Base-by-base conservation (phyloP, 768 basidiomycete species). In the Nidula microcarpa region DNA sequence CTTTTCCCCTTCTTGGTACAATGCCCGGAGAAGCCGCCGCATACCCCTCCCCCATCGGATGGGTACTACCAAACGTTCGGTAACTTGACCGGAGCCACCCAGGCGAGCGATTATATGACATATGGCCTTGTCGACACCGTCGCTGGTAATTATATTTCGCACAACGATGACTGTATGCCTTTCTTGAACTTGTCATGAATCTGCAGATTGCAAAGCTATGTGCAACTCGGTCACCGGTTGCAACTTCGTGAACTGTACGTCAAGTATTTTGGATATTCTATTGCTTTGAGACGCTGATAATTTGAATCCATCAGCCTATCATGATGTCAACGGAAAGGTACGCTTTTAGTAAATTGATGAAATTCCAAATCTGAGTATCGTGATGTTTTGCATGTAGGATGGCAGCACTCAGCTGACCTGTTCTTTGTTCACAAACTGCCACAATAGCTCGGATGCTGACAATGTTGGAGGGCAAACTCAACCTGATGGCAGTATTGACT, bases 241-340 rank as follows among this genome's bases (percentile, higher is more conserved):
- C 61, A 62, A 50, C 10, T 78, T 78, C 56, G 67, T 68, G 51
- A 78, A 78, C 60, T 70, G 75, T 78, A 57, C 47, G 73, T 63
- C 44, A 23, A 13, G 18, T 46, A 53, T 34, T 13, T 49, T 35
- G 32, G 10, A n/a, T 47, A 18, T 23, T 10, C n/a, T 17, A 32
- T 14, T 33, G 33, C 36, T 39, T 10, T n/a, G 53, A 30, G 50
- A 34, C 14, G 45, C 49, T n/a, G 9, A 48, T 30, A 48, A 49
- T 35, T 47, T 33, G 34, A 43, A 6, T 33, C 51, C 6, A 18
- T 51, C 32, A 76, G 76, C 64, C 35, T 78, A 76, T 55, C 69
- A 76, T 58, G 77, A 78, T 55, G 73, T 76, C 54, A 74, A 77
- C 58, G 77, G 72, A 50, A 77, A 76, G 66, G 73, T 68, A 34